Evolutionary conservation across 2,329 filamentous ascomycete genomes (phyloP).

Genomic region (Sarocladium kiliense): DNA sequence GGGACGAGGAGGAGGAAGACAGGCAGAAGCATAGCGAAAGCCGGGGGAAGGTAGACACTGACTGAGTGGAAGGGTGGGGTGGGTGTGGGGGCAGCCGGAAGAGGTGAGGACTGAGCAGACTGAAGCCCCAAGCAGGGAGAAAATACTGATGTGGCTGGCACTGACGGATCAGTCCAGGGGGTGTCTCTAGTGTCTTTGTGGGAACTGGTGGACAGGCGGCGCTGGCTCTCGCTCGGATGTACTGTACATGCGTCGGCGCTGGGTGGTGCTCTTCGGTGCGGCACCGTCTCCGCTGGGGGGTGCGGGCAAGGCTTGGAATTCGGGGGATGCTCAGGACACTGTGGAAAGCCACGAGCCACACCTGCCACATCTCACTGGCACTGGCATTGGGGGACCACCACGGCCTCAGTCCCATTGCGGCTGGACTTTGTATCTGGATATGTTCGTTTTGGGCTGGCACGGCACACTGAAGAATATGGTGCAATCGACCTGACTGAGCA

Average conservation of each 20-base stretch:
- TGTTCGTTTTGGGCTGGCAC: not conserved
- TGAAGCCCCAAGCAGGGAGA: not conserved
- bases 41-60: not conserved
- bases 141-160: not conserved
- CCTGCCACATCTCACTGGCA: not conserved
- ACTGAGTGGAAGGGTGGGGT: not conserved
- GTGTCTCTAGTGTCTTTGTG: not conserved
- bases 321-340: not conserved
- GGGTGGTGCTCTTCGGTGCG: not conserved
- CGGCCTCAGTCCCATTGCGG: not conserved
- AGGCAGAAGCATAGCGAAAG: not conserved
- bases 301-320: not conserved
- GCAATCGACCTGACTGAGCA: not conserved
- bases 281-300: not conserved
- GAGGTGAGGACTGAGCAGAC: not conserved
- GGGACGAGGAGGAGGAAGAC: too few relatives aligned
- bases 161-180: not conserved
- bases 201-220: not conserved
- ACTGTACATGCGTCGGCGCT: not conserved
- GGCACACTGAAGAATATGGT: not conserved
- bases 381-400: not conserved
- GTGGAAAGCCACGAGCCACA: not conserved
- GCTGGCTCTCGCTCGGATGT: not conserved
- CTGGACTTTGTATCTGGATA: not conserved
- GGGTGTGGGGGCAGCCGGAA: not conserved